phyloP scores from a whole-genome alignment of 306 rosid genomes.

The Vigna mungo region DNA sequence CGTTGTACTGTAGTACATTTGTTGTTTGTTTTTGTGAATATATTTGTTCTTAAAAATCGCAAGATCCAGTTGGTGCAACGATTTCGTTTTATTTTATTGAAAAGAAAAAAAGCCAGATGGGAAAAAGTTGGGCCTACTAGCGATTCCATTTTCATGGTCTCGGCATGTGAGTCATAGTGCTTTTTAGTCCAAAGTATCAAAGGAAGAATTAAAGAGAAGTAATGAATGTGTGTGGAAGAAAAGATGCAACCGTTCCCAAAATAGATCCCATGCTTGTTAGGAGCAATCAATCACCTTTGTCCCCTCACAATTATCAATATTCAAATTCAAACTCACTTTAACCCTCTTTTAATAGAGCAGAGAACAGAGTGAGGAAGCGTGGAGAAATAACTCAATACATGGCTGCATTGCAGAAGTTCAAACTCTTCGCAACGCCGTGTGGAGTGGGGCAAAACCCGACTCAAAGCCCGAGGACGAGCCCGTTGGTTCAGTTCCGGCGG shows the following conservation, averaged over 20 bases:
- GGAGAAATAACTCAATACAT: conserved; percentile 39
- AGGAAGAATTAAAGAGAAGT: conserved; percentile 39
- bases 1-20: too few relatives aligned
- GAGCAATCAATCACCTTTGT: conserved; percentile 51
- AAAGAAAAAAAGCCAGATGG: background rate
- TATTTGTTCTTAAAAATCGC: background rate
- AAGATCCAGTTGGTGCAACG: background rate
- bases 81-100: background rate
- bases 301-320: conserved; percentile 50
- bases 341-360: conserved; percentile 6
- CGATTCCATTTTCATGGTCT: conserved; percentile 22
- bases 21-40: too few relatives aligned
- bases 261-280: conserved; percentile 56
- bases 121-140: conserved; percentile 27
- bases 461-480: conserved; percentile 80
- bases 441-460: conserved; percentile 80
- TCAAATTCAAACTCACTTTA: conserved; percentile 63
- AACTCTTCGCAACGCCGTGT: conserved; percentile 78
- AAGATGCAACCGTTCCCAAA: conserved; percentile 58
- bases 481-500: conserved; percentile 72
- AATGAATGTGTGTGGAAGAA: conserved; percentile 43
- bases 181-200: conserved; percentile 13
- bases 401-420: conserved; percentile 85
- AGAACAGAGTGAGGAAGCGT: conserved; percentile 4
- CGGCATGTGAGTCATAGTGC: background rate